Evolutionary conservation across 2,329 filamentous ascomycete genomes (phyloP), one percentile per base, ranked within the genome.

Genomic region (Drechslera avenae): DNA sequence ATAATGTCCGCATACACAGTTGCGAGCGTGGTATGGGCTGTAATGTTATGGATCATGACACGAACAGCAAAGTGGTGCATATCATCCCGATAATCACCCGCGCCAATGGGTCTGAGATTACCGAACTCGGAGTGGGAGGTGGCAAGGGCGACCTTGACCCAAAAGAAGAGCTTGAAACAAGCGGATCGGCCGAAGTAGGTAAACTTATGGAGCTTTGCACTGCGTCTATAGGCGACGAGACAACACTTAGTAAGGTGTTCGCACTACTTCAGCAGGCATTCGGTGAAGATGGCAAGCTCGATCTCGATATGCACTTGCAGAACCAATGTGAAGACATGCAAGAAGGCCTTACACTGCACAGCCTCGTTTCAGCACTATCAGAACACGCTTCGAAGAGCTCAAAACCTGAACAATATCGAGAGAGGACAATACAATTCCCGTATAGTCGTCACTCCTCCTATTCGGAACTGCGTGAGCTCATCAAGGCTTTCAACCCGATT

Each of bases 401-500:
- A 5, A 16, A 34, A 0, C 18, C 35, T 5, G 30, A 35, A 7
- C 16, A 23, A 6, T 51, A 42, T 26, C 45, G 28, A 8, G 64
- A 64, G 37, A 54, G 43, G 30, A 60, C 64, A 0, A 74, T 75
- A 18, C 79, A 76, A 16, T 97, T 96, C 59, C 90, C 92, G 0
- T 97, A 92, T 66, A 93, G 93, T 0, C 83, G 93, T 1, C 93
- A 97, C 71, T 95, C 93, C 0, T 96, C 90, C 0, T 93, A 94
- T 53, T 76, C 79, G 0, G 93, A 97, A 68, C 81, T 96, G 2
- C 88, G 90, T 56, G 75, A 85, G 45, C 75, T 97, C 1, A 79
- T 96, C 1, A 69, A 78, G 3, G 78, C 79, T 0, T 89, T 97
- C 61, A 82, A 76, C 21, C 91, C 91, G 0, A 83, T 76, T 37